Base-by-base conservation (phyloP, 192 early-diverging fungal species). In the Podila epigama region DNA sequence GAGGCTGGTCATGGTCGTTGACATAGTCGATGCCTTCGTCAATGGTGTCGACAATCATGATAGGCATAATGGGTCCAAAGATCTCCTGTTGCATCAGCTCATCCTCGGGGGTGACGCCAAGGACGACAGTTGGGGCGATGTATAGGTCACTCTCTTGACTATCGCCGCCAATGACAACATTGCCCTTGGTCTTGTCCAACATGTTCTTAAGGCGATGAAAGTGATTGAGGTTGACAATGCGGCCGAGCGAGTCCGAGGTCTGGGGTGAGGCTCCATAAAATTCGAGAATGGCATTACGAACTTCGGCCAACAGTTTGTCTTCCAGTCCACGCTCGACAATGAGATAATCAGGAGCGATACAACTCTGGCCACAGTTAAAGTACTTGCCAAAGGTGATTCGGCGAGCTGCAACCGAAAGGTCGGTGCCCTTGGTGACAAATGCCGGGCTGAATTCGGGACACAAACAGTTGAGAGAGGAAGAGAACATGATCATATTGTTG, bases 21-120 rank as follows among this genome's bases (percentile, higher is more conserved):
- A 94, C 83, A 65, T 84, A 75, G 32, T 66, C 79, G 40, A 94
- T 79, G 6, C 89, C 91, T 42, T 89, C 89, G 18, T 92, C 84
- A 10, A 91, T 33, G 28, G 79, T 81, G 62, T 89, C 85, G 54
- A 89, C 88, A 4, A 84, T 68, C 27, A 97, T 53, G 58, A 99
- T 83, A 16, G 94, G 94, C 60, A 99, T 75, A 35, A 97, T 75
- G 4, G 97, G 97, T 22, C 95, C 97, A 86, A 99, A 97, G 41
- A 99, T 71, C 79, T 99, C 97, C 31, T 89, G 89, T 22, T 83
- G 53, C 95, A 97, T 95, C 60, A 93, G 75, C 9, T 70, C 56
- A 44, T 87, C 83, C 66, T 83, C 83, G 10, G 85, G 69, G 7
- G 69, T 48, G 20, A 97, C 93, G 25, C 92, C 86, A 11, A 88